A percentile compares a stretch with the other conserved stretches of the same genome.
These are phyloP conservation scores for Phytomonas francai DNA, from an alignment of 208 protist genomes.

Conservation along the genomic window DNA sequence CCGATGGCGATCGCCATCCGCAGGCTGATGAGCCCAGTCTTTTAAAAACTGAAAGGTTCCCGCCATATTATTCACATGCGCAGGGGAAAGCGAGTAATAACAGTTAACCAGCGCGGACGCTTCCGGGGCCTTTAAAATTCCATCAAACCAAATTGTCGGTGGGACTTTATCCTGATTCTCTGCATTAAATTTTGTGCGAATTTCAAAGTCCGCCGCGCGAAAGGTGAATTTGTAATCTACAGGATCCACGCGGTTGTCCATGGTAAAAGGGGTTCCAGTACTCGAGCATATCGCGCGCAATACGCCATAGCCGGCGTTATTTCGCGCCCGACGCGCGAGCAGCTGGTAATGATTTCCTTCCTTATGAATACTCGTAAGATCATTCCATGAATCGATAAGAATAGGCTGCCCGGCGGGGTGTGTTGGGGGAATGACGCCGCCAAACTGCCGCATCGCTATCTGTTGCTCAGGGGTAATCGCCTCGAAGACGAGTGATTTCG, in stretches of 20 bases:
- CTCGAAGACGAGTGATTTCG: slow-evolving; percentile 85
- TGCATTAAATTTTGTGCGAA: slow-evolving; percentile 71
- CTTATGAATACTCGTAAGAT: slow-evolving; percentile 58
- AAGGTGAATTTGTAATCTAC: slow-evolving; percentile 85
- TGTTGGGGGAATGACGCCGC: slow-evolving; percentile 49
- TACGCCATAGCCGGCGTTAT: slow-evolving; percentile 63
- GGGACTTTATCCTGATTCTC: slow-evolving; percentile 61
- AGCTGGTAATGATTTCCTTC: slow-evolving; percentile 79
- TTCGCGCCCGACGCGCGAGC: slow-evolving; percentile 64
- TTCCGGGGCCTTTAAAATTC: slow-evolving; percentile 48
- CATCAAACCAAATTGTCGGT: slow-evolving; percentile 69
- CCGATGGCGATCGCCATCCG: slow-evolving; percentile 70
- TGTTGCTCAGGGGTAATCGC: slow-evolving; percentile 72
- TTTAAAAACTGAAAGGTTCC: slow-evolving; percentile 62
- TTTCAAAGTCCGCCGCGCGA: slow-evolving; percentile 60
- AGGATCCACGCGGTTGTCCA: slow-evolving; percentile 80
- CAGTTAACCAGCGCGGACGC: slow-evolving; percentile 63
- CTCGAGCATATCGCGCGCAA: slow-evolving; percentile 70
- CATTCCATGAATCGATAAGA: slow-evolving; percentile 69
- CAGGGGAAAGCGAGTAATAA: slow-evolving; percentile 39
- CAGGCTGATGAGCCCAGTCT: slow-evolving; percentile 46
- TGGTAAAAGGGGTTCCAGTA: slow-evolving; percentile 73
- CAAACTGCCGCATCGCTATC: slow-evolving; percentile 56
- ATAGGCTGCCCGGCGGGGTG: slow-evolving; percentile 75
- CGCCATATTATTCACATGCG: slow-evolving; percentile 52